Percentiles rank a stretch among this genome's conserved stretches.
phyloP scores from a whole-genome alignment of 2,329 filamentous ascomycete species.

The Periconia digitata region DNA sequence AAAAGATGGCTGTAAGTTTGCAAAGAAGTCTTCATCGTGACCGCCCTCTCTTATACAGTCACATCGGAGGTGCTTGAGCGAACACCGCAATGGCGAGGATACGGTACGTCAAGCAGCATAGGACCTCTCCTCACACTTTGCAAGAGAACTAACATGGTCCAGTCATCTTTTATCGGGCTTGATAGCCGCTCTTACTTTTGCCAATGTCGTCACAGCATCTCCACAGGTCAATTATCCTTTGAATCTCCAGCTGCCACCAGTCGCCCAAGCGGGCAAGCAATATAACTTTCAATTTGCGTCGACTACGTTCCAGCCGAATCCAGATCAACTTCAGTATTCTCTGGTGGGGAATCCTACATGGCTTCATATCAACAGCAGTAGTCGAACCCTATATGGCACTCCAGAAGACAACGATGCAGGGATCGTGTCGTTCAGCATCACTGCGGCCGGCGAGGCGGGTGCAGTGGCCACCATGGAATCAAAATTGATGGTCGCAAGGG shows the following conservation, averaged over 20 bases:
- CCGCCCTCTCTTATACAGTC: conserved; percentile 15
- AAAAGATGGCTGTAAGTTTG: conserved; percentile 34
- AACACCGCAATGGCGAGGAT: conserved; percentile 17
- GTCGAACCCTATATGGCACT: conserved; percentile 69
- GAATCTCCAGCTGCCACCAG: conserved; percentile 81
- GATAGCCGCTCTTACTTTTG: conserved; percentile 18
- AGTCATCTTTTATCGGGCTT: conserved; percentile 22
- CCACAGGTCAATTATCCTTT: conserved; percentile 65
- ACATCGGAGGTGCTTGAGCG: conserved; percentile 13
- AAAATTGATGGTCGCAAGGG: conserved; percentile 69
- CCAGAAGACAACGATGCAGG: conserved; percentile 62
- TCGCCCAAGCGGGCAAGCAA: conserved; percentile 67
- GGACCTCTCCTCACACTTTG: not conserved
- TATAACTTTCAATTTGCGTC: conserved; percentile 73
- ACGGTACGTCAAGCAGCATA: conserved; percentile 16
- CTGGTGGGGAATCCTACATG: conserved; percentile 68
- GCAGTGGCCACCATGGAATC: conserved; percentile 62
- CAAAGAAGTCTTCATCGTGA: conserved; percentile 23
- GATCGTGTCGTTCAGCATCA: conserved; percentile 63
- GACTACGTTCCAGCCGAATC: conserved; percentile 70
- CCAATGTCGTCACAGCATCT: conserved; percentile 21
- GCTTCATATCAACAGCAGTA: conserved; percentile 69
- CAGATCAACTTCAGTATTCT: conserved; percentile 63
- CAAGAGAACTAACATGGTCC: conserved; percentile 6
- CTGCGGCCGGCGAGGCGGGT: conserved; percentile 68